phyloP scores from a whole-genome alignment of 306 rosid species.

The Trifolium pratense region DNA sequence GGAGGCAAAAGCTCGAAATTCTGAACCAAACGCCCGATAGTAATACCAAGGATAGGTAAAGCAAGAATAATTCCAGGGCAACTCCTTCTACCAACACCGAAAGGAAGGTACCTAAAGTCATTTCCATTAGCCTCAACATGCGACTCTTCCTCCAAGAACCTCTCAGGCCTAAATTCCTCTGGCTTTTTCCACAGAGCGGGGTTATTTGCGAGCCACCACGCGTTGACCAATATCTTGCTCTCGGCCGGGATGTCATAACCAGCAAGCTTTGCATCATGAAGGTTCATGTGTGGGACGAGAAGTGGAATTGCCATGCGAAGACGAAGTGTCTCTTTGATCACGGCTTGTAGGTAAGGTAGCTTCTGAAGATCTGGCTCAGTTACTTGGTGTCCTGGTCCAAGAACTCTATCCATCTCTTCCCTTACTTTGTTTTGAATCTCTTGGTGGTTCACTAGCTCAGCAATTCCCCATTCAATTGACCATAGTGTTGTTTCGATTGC shows the following conservation, averaged over 20 bases:
- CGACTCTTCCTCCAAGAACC: constrained; percentile 83
- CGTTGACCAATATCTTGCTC: constrained; percentile 85
- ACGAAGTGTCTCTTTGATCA: constrained; percentile 78
- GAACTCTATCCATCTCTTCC: constrained; percentile 62
- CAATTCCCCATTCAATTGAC: constrained; percentile 94
- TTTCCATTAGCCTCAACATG: constrained; percentile 93
- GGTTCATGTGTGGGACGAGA: constrained; percentile 94
- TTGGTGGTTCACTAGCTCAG: constrained; percentile 91
- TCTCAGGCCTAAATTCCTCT: constrained; percentile 81
- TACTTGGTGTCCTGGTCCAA: constrained; percentile 65
- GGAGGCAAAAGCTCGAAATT: constrained; percentile 88
- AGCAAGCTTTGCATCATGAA: constrained; percentile 73
- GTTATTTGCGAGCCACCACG: constrained; percentile 93
- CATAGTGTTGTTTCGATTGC: constrained; percentile 90
- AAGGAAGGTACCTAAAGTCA: constrained; percentile 84
- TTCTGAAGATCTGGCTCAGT: constrained; percentile 72
- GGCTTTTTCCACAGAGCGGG: constrained; percentile 85
- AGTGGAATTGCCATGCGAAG: constrained; percentile 88
- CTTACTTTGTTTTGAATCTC: constrained; percentile 65
- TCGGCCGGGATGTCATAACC: constrained; percentile 82
- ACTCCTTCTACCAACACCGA: constrained; percentile 86
- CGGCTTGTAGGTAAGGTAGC: constrained; percentile 92
- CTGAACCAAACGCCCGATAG: constrained; percentile 81
- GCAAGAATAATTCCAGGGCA: constrained; percentile 94
- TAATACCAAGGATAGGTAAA: constrained; percentile 81